A percentile compares a stretch with the other conserved stretches of the same genome.
phyloP scores from a whole-genome alignment of 1,139 yeast genomes.

The Candida mesenterica region DNA sequence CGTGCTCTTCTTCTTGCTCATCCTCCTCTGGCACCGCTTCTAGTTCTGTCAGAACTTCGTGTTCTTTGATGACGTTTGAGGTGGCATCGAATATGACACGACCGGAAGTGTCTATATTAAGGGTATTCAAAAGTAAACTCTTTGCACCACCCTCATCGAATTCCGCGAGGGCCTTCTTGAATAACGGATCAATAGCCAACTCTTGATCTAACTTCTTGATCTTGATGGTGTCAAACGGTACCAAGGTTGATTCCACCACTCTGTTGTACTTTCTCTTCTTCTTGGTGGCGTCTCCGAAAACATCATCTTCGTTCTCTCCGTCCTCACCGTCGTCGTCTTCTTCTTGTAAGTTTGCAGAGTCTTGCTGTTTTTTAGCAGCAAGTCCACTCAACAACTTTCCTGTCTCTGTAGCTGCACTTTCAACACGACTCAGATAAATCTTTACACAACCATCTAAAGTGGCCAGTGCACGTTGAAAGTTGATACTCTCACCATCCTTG shows the following conservation, averaged over 20 bases:
- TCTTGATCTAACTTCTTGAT: conserved; percentile 76
- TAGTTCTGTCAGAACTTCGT: neutral
- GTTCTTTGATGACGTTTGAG: conserved; percentile 14
- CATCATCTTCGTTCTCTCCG: conserved; percentile 18
- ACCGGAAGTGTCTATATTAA: conserved; percentile 56
- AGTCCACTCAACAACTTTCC: conserved; percentile 81
- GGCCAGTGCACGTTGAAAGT: conserved; percentile 76
- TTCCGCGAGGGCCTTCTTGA: conserved; percentile 85
- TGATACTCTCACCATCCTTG: conserved; percentile 59
- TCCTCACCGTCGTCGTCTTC: conserved; percentile 20
- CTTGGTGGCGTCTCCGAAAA: conserved; percentile 20
- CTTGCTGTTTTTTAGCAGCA: conserved; percentile 15
- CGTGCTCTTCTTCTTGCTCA: conserved; percentile 11
- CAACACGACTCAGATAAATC: conserved; percentile 82
- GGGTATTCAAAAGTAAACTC: conserved; percentile 71
- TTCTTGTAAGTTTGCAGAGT: neutral
- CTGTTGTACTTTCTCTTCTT: conserved; percentile 39
- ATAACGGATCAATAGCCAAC: conserved; percentile 79
- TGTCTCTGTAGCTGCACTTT: conserved; percentile 88
- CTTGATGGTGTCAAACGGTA: conserved; percentile 57
- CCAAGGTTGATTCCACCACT: conserved; percentile 44
- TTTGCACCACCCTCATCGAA: conserved; percentile 96
- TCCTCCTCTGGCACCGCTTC: conserved; percentile 14
- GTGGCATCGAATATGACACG: conserved; percentile 65
- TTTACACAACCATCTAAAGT: conserved; percentile 85